phyloP scores from a whole-genome alignment of 2,329 filamentous ascomycete genomes.

The Annulohypoxylon truncatum region DNA sequence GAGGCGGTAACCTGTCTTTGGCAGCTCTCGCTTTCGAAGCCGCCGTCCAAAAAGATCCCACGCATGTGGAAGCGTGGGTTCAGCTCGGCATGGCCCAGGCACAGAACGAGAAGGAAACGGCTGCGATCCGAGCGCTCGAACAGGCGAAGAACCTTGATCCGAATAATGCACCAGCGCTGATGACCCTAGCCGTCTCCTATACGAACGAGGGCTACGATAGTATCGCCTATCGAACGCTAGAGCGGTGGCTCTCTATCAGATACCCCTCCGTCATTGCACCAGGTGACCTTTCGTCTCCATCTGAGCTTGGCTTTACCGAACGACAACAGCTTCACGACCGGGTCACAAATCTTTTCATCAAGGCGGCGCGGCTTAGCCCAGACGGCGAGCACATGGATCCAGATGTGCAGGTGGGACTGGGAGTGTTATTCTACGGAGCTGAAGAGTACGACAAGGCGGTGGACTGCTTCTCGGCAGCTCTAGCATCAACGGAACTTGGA shows the following conservation, averaged over 20 bases:
- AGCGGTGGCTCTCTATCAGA: slow-evolving; percentile 96
- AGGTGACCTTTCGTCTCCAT: slow-evolving; percentile 75
- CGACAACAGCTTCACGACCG: slow-evolving; percentile 89
- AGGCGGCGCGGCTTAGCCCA: slow-evolving; percentile 90
- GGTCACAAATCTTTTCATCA: slow-evolving; percentile 90
- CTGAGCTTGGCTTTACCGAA: slow-evolving; percentile 95
- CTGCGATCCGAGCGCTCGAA: slow-evolving; percentile 92
- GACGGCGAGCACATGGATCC: slow-evolving; percentile 97
- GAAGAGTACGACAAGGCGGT: slow-evolving; percentile 99
- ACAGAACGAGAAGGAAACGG: slow-evolving; percentile 98
- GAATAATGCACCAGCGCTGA: slow-evolving; percentile 86
- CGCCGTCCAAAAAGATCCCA: slow-evolving; percentile 87
- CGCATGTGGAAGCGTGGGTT: slow-evolving; percentile 93
- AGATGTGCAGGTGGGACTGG: slow-evolving; percentile 96
- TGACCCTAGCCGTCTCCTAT: slow-evolving; percentile 96
- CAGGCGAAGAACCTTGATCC: slow-evolving; percentile 90
- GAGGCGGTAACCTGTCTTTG: slow-evolving; percentile 92
- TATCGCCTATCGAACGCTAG: slow-evolving; percentile 93
- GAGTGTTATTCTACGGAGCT: slow-evolving; percentile 96
- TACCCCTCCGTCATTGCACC: slow-evolving; percentile 86
- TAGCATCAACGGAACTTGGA: slow-evolving; percentile 86
- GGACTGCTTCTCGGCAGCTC: slow-evolving; percentile 94
- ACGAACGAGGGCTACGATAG: slow-evolving; percentile 99
- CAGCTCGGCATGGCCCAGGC: slow-evolving; percentile 92
- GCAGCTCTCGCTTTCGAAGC: slow-evolving; percentile 96